Base-by-base conservation (phyloP, 306 rosid species). In the Parietaria judaica region DNA sequence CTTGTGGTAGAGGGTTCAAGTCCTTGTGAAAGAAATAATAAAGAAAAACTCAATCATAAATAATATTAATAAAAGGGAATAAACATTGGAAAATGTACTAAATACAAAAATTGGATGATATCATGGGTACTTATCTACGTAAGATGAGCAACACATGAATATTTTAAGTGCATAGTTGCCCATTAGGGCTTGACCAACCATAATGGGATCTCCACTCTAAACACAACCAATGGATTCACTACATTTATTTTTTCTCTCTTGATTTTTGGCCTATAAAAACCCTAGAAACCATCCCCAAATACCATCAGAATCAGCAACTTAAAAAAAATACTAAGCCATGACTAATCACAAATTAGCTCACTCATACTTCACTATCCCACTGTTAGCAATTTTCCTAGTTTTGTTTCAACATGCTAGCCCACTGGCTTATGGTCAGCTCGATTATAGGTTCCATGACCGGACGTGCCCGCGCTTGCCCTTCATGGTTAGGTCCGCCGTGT, bases 401-500 rank as follows among this genome's bases (percentile, higher is more conserved):
- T 37, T 56, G n/a, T 70, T 37, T 48, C 51, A 73, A 15, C 49
- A 17, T 49, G 76, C 68, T 54, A 71, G 41, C 65, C 81, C 81
- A 14, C 52, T 7, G 49, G 12, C 14, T 46, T 12, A 45, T 12
- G n/a, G 44, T 36, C 76, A 71, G 52, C 88, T 85, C 11, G 65
- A 68, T 51, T 31, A 58, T 51, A 56, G 52, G 36, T 88, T 82
- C 67, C 84, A 88, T 51, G 78, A 63, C 14, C 51, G 31, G n/a
- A 64, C 83, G 4, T 88, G 96, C 70, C 94, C 96, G 14, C 51
- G 13, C 36, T 62, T 88, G 66, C 51, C 46, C 0, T 55, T 9
- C 65, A 84, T 78, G 59, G 82, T 88, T 45, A 38, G 69, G 60
- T 54, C 16, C 66, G 63, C 70, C 38, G 73, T 83, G 47, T 64